Evolutionary conservation across 2,329 filamentous ascomycete genomes (phyloP).

Genomic region (Clarireedia hainanense): DNA sequence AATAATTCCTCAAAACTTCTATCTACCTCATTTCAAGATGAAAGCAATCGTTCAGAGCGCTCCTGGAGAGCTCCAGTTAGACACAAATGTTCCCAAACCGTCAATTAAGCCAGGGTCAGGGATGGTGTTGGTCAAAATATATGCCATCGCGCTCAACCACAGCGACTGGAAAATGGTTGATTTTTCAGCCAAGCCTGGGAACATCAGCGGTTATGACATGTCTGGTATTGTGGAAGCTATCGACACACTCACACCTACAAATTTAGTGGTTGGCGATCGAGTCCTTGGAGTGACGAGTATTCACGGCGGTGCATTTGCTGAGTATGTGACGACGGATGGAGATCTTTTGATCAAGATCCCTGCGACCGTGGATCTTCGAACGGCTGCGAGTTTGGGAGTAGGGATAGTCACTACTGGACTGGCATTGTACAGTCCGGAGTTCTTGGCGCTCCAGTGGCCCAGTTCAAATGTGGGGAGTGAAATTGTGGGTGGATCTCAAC

Average conservation of each 20-base stretch:
- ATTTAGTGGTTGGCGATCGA: slow-evolving; percentile 3
- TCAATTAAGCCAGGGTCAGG: background rate
- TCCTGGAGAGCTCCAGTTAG: background rate
- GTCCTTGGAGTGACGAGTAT: slow-evolving; percentile 4
- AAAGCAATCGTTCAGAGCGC: background rate
- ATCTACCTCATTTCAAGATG: background rate
- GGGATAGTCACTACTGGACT: slow-evolving; percentile 1
- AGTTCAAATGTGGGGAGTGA: background rate
- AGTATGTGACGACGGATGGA: slow-evolving; percentile 3
- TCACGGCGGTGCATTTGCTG: slow-evolving; percentile 8
- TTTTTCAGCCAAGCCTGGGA: slow-evolving; percentile 3
- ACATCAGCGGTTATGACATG: slow-evolving; percentile 6
- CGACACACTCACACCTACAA: background rate
- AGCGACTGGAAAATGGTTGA: slow-evolving; percentile 8
- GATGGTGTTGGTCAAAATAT: background rate
- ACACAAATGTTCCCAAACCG: background rate
- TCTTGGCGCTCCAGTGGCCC: background rate
- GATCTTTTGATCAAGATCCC: slow-evolving; percentile 7
- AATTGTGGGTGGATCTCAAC: background rate
- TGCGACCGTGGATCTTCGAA: background rate
- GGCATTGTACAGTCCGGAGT: slow-evolving; percentile 1
- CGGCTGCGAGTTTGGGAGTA: background rate
- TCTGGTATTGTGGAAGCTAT: slow-evolving; percentile 5
- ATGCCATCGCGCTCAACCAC: slow-evolving; percentile 6
- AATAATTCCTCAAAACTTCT: background rate